Evolutionary conservation across 176 grass and related monocot species (phyloP).

Genomic region (Juncus inflexus): DNA sequence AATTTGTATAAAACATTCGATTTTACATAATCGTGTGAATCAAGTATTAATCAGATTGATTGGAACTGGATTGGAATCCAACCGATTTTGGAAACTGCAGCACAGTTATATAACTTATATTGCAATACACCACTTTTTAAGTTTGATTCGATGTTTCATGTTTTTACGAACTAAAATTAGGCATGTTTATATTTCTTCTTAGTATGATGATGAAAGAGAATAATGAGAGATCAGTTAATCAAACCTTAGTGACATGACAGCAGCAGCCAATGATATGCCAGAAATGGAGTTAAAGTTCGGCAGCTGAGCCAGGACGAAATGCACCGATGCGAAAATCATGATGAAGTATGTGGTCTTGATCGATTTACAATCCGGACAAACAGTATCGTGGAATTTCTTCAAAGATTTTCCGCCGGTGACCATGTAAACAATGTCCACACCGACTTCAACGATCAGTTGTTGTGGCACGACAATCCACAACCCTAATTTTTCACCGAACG

Average conservation of each 20-base stretch:
- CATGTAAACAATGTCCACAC: slow-evolving; percentile 97
- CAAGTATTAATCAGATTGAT: too few species aligned
- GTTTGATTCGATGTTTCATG: too few species aligned
- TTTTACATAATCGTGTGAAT: too few species aligned
- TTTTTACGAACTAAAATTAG: too few species aligned
- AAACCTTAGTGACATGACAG: slow-evolving; percentile 81
- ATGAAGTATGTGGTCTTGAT: slow-evolving; percentile 87
- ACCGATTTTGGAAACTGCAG: too few species aligned
- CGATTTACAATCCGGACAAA: slow-evolving; percentile 54
- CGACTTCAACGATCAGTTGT: slow-evolving; percentile 74
- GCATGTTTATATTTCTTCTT: too few species aligned
- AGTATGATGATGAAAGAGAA: too few species aligned
- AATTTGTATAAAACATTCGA: too few species aligned
- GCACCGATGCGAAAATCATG: slow-evolving; percentile 82
- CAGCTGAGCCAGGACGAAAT: slow-evolving; percentile 79
- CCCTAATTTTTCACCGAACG: slow-evolving; percentile 73
- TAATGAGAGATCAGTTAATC: too few species aligned
- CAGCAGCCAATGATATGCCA: slow-evolving; percentile 77
- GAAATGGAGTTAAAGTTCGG: slow-evolving; percentile 96
- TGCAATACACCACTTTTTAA: too few species aligned
- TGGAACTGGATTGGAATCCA: too few species aligned
- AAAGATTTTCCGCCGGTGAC: slow-evolving; percentile 84
- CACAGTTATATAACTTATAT: too few species aligned
- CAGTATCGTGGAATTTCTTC: slow-evolving; percentile 80
- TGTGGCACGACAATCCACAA: slow-evolving; percentile 85